Evolutionary conservation across 78 protist species (phyloP).

Genomic region (slime mould (Dictyostelium discoideum)): dicty_2.7 NC_007088.5:2884501-2885000

Average conservation of each 20-base stretch:
- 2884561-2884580: not conserved
- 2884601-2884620: too few species aligned
- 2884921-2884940: conserved; percentile 32
- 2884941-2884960: not conserved
- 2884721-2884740: not conserved
- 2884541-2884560: too few species aligned
- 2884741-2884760: conserved; percentile 31
- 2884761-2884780: conserved; percentile 26
- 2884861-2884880: not conserved
- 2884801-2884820: conserved; percentile 7
- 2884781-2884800: conserved; percentile 27
- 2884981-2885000: not conserved
- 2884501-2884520: not conserved
- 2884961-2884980: conserved; percentile 50
- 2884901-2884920: conserved; percentile 28
- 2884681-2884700: not conserved
- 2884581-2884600: too few species aligned
- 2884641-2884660: too few species aligned
- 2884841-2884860: conserved; percentile 15
- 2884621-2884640: too few species aligned
- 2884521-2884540: not conserved
- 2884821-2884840: conserved; percentile 30
- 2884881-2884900: not conserved
- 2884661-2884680: too few species aligned
- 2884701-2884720: not conserved